Base-by-base conservation (phyloP, 192 early-diverging fungal species). In the Phycomyces nitens region DNA sequence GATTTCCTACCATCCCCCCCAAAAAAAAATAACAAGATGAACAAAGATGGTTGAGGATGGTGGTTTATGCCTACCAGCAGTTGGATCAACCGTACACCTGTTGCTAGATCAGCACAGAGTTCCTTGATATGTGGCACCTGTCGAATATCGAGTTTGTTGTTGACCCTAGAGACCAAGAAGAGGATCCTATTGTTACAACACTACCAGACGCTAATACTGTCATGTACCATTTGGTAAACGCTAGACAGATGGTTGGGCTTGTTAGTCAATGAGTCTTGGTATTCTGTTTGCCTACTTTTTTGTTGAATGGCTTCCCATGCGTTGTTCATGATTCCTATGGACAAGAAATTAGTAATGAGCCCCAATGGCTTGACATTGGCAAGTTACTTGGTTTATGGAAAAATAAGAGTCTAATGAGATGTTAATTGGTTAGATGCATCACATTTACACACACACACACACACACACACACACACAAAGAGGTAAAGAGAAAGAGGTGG, bases 251-350 rank as follows among this genome's bases (percentile, higher is more conserved):
- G 55, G 67, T 26, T 58, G 20, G 23, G 38, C 53, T 40, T 18
- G 5, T 56, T 38, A 39, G 27, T 27, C 18, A 61, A 29, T 16
- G 12, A 5, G 29, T 34, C 7, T 34, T 34, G 7, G 2, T 34
- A 47, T 11, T 47, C 11, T 1, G 18, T 11, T 47, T 47, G 73
- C 83, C 81, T 85, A 89, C 90, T 97, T 76, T 97, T 97, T 74
- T 91, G 88, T 73, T 98, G 95, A 29, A 95, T 89, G 8, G 62
- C 72, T 82, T 98, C 94, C 94, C 95, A 95, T 29, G 81, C 78
- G 55, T 82, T 80, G 58, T 89, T 89, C 85, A 89, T 85, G 39
- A 53, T 42, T 49, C 1, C 11, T 49, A n/a, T n/a, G n/a, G n/a
- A n/a, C n/a, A n/a, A n/a, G n/a, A n/a, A n/a, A n/a, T n/a, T n/a